phyloP scores from a whole-genome alignment of 345 rosid genomes.

The Eucalyptus viminalis region DNA sequence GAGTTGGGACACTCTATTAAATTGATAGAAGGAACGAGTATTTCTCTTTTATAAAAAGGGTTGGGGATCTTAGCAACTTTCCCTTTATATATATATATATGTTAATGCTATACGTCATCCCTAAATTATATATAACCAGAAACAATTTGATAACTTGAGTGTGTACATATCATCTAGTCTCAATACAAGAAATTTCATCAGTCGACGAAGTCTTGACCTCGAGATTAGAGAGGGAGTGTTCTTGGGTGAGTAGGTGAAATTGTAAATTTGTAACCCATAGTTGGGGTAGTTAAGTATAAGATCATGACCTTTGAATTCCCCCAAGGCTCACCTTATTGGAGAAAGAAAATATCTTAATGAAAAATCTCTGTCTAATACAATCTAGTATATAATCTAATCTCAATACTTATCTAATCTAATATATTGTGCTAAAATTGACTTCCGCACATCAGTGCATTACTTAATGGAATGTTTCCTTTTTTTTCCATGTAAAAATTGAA shows the following conservation, averaged over 20 bases:
- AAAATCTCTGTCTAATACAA: not conserved
- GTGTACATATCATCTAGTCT: not conserved
- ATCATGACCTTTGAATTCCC: not conserved
- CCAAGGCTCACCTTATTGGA: not conserved
- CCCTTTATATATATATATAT: not conserved
- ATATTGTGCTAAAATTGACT: not conserved
- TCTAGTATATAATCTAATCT: not conserved
- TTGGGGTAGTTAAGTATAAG: not conserved
- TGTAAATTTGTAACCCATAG: not conserved
- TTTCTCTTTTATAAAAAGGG: not conserved
- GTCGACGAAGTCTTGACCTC: not conserved
- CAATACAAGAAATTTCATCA: not conserved
- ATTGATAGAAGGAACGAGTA: not conserved
- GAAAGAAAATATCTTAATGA: not conserved
- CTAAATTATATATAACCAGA: not conserved
- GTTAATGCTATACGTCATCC: not conserved
- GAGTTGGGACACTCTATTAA: not conserved
- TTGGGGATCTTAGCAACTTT: not conserved
- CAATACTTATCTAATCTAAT: not conserved
- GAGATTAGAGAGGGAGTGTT: not conserved
- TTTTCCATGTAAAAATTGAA: not conserved
- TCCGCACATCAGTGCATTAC: not conserved
- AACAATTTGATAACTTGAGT: not conserved
- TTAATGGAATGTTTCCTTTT: not conserved
- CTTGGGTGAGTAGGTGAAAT: not conserved